phyloP scores from a whole-genome alignment of 2,329 filamentous ascomycete species.

The Remersonia thermophila region DNA sequence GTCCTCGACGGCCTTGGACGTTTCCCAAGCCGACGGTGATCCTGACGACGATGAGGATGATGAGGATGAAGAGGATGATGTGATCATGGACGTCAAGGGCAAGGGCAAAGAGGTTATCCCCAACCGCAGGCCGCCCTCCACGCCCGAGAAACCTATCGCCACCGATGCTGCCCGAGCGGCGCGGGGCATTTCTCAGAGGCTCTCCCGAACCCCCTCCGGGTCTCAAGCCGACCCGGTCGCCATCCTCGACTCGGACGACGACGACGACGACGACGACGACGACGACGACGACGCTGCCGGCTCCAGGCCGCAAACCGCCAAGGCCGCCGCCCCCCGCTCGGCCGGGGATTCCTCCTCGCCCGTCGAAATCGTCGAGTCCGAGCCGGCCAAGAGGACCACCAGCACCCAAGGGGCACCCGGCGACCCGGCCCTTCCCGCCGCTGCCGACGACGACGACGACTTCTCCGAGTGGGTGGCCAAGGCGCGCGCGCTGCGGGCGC shows the following conservation, averaged over 20 bases:
- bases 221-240: background rate
- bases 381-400: too few relatives aligned
- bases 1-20: too few relatives aligned
- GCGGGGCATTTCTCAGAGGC: background rate
- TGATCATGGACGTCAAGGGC: slow-evolving; percentile 15
- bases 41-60: too few relatives aligned
- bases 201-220: background rate
- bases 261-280: slow-evolving; percentile 1
- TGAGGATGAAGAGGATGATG: too few relatives aligned
- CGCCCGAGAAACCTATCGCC: slow-evolving; percentile 6
- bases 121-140: slow-evolving; percentile 2
- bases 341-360: background rate
- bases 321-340: background rate
- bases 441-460: too few relatives aligned
- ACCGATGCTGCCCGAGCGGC: background rate
- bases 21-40: slow-evolving; percentile 4
- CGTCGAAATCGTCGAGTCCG: too few relatives aligned
- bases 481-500: slow-evolving; percentile 25
- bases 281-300: slow-evolving; percentile 1
- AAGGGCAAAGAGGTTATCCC: slow-evolving; percentile 16
- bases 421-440: too few relatives aligned
- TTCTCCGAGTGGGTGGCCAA: slow-evolving; percentile 34
- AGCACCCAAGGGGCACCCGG: too few relatives aligned
- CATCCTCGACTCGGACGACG: background rate
- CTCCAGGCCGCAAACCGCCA: too few relatives aligned